Base-by-base conservation (phyloP, 495 filamentous ascomycete species). In the Aspergillus nidulans region DNA sequence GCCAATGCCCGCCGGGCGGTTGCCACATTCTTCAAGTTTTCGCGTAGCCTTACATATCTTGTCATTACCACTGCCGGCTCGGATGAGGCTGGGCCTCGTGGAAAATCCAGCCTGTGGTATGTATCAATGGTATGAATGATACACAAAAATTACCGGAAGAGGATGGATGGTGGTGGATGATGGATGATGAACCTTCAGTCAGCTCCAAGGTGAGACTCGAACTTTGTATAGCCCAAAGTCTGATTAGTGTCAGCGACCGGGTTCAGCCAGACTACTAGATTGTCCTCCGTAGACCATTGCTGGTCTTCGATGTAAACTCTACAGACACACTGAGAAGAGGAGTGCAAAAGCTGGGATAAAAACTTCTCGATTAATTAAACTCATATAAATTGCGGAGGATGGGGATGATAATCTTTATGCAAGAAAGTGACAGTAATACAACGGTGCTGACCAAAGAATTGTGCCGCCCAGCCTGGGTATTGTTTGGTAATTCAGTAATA, bases 401-500 rank as follows among this genome's bases (percentile, higher is more conserved):
- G 44, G 20, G 21, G 19, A 10, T 12, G 19, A 24, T 25, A 7
- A 23, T 43, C 44, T 47, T 44, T 44, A 53, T 45, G 51, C 34
- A 41, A 40, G 16, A 20, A 45, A 26, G 30, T 52, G 19, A 41
- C 36, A 12, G 49, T 39, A 26, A 47, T 32, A 24, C 8, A 25
- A 21, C 42, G 10, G 25, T 53, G 51, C 51, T 53, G 40, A 45
- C 51, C 49, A 51, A n/a, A 51, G 45, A 34, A 30, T 36, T 21
- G 42, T 45, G 20, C 21, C 12, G 21, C 21, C 13, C 23, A 15
- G 42, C 18, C 15, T 13, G 40, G n/a, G 48, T 55, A 55, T 20
- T 26, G 47, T 34, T 50, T n/a, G n/a, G n/a, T n/a, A n/a, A n/a
- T n/a, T n/a, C n/a, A n/a, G 52, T 39, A 24, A 56, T 58, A 62